Percentiles rank a stretch among this genome's conserved stretches.
These are phyloP conservation scores for Eucalyptus paniculata DNA, from an alignment of 345 rosid genomes.

Conservation along the genomic window DNA sequence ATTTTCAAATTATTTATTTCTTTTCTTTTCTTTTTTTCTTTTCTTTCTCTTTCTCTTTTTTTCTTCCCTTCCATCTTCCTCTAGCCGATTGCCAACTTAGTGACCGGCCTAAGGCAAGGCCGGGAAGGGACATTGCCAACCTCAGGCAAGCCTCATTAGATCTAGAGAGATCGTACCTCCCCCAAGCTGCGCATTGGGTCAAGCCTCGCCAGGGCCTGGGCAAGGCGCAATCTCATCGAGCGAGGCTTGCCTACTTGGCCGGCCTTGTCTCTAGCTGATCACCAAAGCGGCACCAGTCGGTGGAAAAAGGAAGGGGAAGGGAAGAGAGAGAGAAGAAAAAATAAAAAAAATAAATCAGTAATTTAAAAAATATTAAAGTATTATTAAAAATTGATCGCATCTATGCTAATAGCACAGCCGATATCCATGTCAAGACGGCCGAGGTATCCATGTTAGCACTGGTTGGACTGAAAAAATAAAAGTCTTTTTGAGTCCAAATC, in stretches of 20 bases:
- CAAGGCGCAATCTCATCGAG: accelerated
- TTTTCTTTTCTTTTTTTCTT: accelerated
- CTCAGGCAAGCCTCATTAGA: no score
- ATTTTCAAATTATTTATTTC: no score
- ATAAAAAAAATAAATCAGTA: accelerated
- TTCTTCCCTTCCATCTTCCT: no score
- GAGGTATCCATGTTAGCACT: accelerated
- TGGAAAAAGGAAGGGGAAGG: no score
- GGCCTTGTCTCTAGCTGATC: accelerated
- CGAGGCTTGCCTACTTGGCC: accelerated
- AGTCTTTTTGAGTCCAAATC: neutral
- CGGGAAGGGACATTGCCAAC: accelerated
- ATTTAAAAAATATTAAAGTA: no score
- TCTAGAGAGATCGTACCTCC: accelerated
- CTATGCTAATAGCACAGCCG: no score
- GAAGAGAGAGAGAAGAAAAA: accelerated
- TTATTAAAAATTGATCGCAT: no score
- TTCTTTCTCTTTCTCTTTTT: accelerated
- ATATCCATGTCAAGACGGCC: no score
- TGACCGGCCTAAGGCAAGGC: accelerated
- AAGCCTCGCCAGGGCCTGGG: accelerated
- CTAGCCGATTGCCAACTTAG: accelerated
- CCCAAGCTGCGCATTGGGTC: accelerated
- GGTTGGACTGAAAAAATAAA: accelerated
- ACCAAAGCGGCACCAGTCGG: accelerated